phyloP scores from a whole-genome alignment of 306 rosid species.

The Potentilla sterilis region DNA sequence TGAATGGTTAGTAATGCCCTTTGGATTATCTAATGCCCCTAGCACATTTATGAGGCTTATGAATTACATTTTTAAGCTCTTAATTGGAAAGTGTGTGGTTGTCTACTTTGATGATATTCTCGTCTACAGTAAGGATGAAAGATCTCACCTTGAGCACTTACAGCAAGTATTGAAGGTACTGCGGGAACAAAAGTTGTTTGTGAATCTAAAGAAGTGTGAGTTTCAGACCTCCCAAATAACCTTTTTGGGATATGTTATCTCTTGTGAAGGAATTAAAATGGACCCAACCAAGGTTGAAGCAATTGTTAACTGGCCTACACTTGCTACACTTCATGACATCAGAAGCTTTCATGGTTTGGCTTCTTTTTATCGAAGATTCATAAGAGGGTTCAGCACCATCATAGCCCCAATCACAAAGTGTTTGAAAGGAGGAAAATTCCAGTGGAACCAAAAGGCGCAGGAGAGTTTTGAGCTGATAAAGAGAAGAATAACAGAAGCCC shows the following conservation, averaged over 20 bases:
- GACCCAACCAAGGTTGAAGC: not conserved
- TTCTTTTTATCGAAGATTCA: not conserved
- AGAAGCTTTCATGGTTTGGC: not conserved
- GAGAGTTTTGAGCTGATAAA: not conserved
- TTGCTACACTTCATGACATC: not conserved
- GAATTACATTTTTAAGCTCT: not conserved
- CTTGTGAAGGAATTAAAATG: not conserved
- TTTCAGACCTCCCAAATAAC: not conserved
- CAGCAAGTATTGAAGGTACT: not conserved
- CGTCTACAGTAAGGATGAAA: not conserved
- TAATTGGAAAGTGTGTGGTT: not conserved
- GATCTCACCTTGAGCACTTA: not conserved
- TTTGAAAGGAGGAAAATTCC: not conserved
- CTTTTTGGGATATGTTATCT: not conserved
- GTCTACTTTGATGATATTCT: constrained; percentile 7
- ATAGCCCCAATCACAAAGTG: not conserved
- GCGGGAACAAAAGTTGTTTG: not conserved
- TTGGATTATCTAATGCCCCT: not conserved
- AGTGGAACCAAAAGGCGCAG: not conserved
- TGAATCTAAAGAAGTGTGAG: not conserved
- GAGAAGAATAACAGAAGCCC: not conserved
- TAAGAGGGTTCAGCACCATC: not conserved
- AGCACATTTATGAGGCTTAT: not conserved
- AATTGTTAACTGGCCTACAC: not conserved
- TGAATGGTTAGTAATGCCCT: not conserved